These are phyloP conservation scores for Westerdykella aurantiaca DNA, from an alignment of 2,329 filamentous ascomycete genomes.

Conservation along the genomic window DNA sequence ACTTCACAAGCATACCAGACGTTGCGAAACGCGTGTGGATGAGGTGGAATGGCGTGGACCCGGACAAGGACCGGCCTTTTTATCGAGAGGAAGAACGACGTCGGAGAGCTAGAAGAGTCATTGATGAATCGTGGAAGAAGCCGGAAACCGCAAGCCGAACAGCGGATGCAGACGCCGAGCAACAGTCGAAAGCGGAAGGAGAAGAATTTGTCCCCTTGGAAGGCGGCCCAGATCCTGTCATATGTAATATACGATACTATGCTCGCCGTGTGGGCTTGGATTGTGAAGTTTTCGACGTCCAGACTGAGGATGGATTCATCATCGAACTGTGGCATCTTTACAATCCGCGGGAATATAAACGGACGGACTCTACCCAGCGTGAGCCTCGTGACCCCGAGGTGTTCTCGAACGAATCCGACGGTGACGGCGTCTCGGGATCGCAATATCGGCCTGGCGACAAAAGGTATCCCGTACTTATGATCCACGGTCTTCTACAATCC, in stretches of 20 bases:
- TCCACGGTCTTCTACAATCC: conserved; percentile 84
- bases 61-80: conserved; percentile 60
- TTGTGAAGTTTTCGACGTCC: conserved; percentile 73
- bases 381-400: conserved; percentile 55
- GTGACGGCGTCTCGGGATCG: conserved; percentile 15
- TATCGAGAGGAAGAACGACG: conserved; percentile 64
- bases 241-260: conserved; percentile 79
- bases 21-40: conserved; percentile 48
- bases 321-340: conserved; percentile 86
- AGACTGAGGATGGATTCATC: conserved; percentile 91
- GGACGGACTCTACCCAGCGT: conserved; percentile 46
- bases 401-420: conserved; percentile 43
- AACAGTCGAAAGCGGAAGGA: conserved; percentile 30
- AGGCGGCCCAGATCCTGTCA: conserved; percentile 70
- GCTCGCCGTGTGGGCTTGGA: conserved; percentile 82
- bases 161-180: conserved; percentile 36
- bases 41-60: conserved; percentile 55
- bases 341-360: conserved; percentile 67
- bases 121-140: conserved; percentile 58
- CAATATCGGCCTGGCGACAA: conserved; percentile 40
- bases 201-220: conserved; percentile 68
- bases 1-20: conserved; percentile 60
- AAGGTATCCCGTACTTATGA: conserved; percentile 77
- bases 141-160: conserved; percentile 30
- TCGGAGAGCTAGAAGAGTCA: conserved; percentile 51